Evolutionary conservation across 2,329 filamentous ascomycete species (phyloP).

Genomic region (Neonectria ditissima): DNA sequence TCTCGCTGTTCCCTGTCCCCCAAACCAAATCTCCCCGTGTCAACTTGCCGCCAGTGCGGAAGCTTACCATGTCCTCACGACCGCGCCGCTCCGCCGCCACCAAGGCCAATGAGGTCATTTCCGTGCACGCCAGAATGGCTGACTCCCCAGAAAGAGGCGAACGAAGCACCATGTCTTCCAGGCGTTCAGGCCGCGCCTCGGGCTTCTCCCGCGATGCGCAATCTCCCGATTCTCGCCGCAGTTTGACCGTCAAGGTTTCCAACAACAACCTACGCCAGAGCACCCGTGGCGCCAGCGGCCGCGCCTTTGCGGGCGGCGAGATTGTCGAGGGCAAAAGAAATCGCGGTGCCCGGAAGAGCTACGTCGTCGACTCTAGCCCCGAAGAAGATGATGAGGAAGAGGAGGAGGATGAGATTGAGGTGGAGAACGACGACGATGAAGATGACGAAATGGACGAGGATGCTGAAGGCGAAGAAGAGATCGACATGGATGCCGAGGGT

Average conservation of each 20-base stretch:
- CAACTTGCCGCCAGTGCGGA: constrained; percentile 38
- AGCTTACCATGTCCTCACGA: constrained; percentile 58
- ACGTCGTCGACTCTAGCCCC: constrained; percentile 67
- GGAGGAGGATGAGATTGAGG: constrained; percentile 52
- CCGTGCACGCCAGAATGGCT: constrained; percentile 56
- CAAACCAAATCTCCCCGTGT: constrained; percentile 1
- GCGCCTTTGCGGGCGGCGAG: constrained; percentile 58
- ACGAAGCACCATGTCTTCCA: constrained; percentile 62
- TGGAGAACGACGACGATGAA: constrained; percentile 57
- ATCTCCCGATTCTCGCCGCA: constrained; percentile 60
- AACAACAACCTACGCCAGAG: constrained; percentile 65
- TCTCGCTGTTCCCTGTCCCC: constrained; percentile 15
- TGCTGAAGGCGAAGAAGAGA: constrained; percentile 54
- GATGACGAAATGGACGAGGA: constrained; percentile 55
- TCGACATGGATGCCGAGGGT: constrained; percentile 57
- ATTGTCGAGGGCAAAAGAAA: constrained; percentile 65
- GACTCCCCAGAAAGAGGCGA: constrained; percentile 53
- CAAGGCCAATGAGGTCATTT: constrained; percentile 58
- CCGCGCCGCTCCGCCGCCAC: constrained; percentile 60
- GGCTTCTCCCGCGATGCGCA: constrained; percentile 59
- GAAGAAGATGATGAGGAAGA: constrained; percentile 60
- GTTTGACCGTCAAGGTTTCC: constrained; percentile 64
- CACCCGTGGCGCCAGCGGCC: constrained; percentile 55
- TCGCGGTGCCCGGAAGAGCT: constrained; percentile 68
- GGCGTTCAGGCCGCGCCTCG: constrained; percentile 62